A percentile compares a stretch with the other conserved stretches of the same genome.
phyloP scores from a whole-genome alignment of 352 stramenopile species.

The Globisporangium alternatum region DNA sequence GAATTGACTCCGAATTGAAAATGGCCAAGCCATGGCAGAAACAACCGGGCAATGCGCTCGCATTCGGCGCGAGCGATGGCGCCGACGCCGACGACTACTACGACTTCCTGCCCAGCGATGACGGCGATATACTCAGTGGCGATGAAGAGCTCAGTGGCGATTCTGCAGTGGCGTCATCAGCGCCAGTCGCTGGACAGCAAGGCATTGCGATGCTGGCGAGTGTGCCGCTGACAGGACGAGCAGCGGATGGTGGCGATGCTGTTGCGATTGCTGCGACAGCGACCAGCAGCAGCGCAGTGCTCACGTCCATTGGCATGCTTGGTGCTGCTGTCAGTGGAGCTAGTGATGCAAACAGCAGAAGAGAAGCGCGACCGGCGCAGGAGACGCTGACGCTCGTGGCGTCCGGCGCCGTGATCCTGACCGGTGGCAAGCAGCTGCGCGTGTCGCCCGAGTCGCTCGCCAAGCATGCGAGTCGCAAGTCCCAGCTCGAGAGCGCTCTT shows the following conservation, averaged over 20 bases:
- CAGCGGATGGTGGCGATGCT: not conserved
- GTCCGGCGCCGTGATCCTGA: constrained; percentile 13
- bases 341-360: not conserved
- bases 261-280: not conserved
- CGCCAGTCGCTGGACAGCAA: constrained; percentile 5
- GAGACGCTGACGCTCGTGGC: constrained; percentile 17
- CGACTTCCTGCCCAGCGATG: constrained; percentile 54
- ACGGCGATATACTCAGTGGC: constrained; percentile 32
- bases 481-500: constrained; percentile 45
- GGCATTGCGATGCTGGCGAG: not conserved
- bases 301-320: constrained; percentile 29
- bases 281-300: constrained; percentile 12
- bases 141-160: constrained; percentile 28
- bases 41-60: no score
- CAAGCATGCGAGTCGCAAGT: constrained; percentile 33
- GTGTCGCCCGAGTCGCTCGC: constrained; percentile 35
- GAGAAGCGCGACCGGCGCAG: not conserved
- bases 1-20: not conserved
- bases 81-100: constrained; percentile 59
- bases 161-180: constrained; percentile 19
- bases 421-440: constrained; percentile 30
- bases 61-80: constrained; percentile 6
- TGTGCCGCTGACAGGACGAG: not conserved
- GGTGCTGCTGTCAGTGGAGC: constrained; percentile 1
- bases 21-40: not conserved